Percentiles rank a stretch among this genome's conserved stretches.
Evolutionary conservation across 345 rosid species (phyloP).

Genomic region (Erucastrum elatum): DNA sequence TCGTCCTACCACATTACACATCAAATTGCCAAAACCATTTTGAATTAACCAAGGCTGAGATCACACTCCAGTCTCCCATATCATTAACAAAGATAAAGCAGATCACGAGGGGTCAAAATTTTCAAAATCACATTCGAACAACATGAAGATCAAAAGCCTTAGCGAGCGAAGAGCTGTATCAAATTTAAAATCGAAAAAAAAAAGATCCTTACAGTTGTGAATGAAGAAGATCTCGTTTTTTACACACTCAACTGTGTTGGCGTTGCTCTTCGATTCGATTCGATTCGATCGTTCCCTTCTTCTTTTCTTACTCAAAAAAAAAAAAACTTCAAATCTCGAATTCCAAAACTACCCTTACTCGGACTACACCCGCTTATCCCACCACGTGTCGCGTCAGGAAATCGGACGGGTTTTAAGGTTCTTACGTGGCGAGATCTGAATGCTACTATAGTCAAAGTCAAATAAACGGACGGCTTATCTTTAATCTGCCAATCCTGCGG

Average conservation of each 20-base stretch:
- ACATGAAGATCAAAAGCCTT: slow-evolving; percentile 10
- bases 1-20: slow-evolving; percentile 1
- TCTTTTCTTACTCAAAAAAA: background rate
- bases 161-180: slow-evolving; percentile 18
- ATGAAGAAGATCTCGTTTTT: slow-evolving; percentile 10
- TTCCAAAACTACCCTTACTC: slow-evolving; percentile 32
- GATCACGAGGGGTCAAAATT: too few species aligned
- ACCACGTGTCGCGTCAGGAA: background rate
- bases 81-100: too few species aligned
- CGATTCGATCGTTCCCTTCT: slow-evolving; percentile 26
- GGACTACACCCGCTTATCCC: background rate
- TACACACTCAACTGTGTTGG: slow-evolving; percentile 15
- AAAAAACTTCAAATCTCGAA: slow-evolving; percentile 16
- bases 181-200: too few species aligned
- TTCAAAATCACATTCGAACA: too few species aligned
- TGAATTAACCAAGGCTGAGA: slow-evolving; percentile 2
- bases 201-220: slow-evolving; percentile 19
- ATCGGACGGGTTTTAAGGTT: background rate
- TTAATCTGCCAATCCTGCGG: too few species aligned
- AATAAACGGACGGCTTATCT: slow-evolving; percentile 15
- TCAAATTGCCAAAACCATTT: background rate
- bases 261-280: background rate
- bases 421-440: slow-evolving; percentile 19
- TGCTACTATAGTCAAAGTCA: slow-evolving; percentile 10
- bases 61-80: background rate